Conservation (phyloP, 306 rosid genomes). For the Canavalia gladiata region DNA sequence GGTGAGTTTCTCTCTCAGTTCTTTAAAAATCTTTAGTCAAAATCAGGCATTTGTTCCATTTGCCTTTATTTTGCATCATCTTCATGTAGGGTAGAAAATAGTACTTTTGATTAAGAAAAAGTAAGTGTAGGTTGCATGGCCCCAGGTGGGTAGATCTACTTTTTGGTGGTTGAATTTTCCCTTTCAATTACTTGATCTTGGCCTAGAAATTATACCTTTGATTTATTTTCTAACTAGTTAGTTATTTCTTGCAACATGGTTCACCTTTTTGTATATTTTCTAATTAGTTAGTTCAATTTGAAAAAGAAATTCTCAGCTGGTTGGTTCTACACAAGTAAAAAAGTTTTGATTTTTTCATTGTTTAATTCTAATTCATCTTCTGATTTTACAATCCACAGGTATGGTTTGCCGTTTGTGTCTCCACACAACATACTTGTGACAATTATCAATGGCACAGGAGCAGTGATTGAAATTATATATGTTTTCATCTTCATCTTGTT, state of each 20-base stretch:
- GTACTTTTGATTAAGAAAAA: too few relatives aligned
- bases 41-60: not conserved
- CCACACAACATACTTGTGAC: conserved; percentile 78
- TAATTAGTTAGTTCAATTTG: not conserved
- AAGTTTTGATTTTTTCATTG: not conserved
- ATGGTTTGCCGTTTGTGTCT: conserved; percentile 87
- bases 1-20: conserved; percentile 51
- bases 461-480: conserved; percentile 68
- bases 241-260: not conserved
- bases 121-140: too few relatives aligned
- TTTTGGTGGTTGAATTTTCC: not conserved
- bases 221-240: not conserved
- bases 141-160: too few relatives aligned
- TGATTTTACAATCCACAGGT: conserved; percentile 59
- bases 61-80: not conserved
- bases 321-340: not conserved
- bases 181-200: not conserved
- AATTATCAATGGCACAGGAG: conserved; percentile 75
- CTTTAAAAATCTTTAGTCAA: not conserved
- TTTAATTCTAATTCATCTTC: not conserved
- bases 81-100: not conserved
- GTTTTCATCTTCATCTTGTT: conserved; percentile 63
- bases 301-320: not conserved
- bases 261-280: not conserved
- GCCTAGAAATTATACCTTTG: not conserved